Conservation (phyloP, 495 filamentous ascomycete species). For the Tuber brumale region DNA sequence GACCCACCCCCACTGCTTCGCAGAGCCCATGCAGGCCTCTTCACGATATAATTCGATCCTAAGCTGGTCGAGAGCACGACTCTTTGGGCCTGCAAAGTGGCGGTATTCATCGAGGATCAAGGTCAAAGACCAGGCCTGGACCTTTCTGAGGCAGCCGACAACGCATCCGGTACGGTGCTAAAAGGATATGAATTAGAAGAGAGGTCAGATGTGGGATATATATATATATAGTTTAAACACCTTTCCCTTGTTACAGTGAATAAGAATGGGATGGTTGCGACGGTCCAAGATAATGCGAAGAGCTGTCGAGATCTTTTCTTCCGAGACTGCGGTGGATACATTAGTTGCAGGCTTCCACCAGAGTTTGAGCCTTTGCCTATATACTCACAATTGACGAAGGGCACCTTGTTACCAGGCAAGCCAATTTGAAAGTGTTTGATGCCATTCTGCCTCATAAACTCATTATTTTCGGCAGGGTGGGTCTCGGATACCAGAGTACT, state of each 20-base stretch:
- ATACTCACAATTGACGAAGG: conserved; percentile 36
- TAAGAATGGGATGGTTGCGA: conserved; percentile 64
- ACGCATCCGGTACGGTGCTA: conserved; percentile 81
- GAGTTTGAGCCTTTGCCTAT: neutral
- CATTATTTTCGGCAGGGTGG: conserved; percentile 51
- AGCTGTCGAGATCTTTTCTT: conserved; percentile 57
- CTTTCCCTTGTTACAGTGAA: conserved; percentile 88
- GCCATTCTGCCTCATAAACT: conserved; percentile 55
- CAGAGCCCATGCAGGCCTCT: conserved; percentile 35
- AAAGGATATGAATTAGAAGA: conserved; percentile 10
- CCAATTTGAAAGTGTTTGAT: conserved; percentile 64
- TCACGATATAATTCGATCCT: conserved; percentile 47
- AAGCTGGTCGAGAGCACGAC: conserved; percentile 49
- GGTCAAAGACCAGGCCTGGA: conserved; percentile 54
- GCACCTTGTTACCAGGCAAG: conserved; percentile 72
- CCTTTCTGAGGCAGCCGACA: conserved; percentile 62
- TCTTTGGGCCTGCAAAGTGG: conserved; percentile 60
- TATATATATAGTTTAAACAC: conserved; percentile 44
- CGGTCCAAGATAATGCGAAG: conserved; percentile 59
- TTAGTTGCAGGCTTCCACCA: conserved; percentile 4
- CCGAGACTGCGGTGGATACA: conserved; percentile 44
- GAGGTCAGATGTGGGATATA: neutral
- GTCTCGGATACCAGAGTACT: conserved; percentile 72
- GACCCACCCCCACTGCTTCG: conserved; percentile 38
- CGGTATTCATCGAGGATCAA: conserved; percentile 62